Base-by-base conservation (phyloP, 2,329 filamentous ascomycete species). In the Microascus cirrosus region DNA sequence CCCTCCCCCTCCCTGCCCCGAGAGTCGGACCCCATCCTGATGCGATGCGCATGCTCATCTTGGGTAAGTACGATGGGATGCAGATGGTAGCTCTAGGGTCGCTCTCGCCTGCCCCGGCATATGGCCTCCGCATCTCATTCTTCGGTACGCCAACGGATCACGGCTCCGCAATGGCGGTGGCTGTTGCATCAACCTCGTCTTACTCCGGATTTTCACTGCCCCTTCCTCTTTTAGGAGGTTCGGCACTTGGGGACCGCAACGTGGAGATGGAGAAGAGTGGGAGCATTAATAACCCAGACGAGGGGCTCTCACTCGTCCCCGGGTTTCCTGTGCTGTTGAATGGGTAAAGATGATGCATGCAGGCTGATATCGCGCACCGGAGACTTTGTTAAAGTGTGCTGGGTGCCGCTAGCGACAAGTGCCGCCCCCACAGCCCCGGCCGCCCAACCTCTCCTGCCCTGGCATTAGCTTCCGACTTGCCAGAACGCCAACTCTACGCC, bases 31-130 rank as follows among this genome's bases (percentile, higher is more conserved):
- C 34, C 20, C 50, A 24, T 57, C 25, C 55, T 32, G 45, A 39
- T 52, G 42, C 28, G 55, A 39, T 52, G 42, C 25, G 55, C 36
- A 28, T 35, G 48, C 32, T 52, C 48, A 36, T 57, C 55, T 57
- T 39, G 48, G 42, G 39, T 57, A 53, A 52, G 45, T 52, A 42
- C 50, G 55, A 34, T 39, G 35, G 39, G 55, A 25, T 39, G 55
- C 45, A 57, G 48, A 52, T 35, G 45, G 22, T 28, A 32, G 20
- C n/a, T 22, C 50, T 34, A n/a, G 35, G 45, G 55, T 53, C 20
- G 25, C 34, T 25, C 32, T 51, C 54, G 24, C 32, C 20, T 53
- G 7, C 24, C 13, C 12, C 28, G 25, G 22, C 12, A 20, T 22
- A 45, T n/a, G n/a, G 18, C 39, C 15, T 15, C 39, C 7, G n/a